Evolutionary conservation across 2,329 filamentous ascomycete genomes (phyloP), one percentile per base, ranked within the genome.

Genomic region (Ceratocystis huliohia): DNA sequence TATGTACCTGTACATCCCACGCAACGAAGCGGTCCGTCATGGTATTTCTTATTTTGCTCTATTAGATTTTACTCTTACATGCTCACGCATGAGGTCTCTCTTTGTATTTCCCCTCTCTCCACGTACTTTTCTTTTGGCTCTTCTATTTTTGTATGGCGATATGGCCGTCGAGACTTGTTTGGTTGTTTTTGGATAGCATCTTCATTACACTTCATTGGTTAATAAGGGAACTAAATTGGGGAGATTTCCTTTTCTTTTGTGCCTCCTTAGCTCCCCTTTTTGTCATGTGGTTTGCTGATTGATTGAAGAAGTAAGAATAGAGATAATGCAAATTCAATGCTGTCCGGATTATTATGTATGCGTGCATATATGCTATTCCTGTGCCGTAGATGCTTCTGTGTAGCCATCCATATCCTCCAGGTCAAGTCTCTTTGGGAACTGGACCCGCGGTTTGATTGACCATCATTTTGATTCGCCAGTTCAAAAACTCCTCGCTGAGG

Each of bases 401-500:
- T 53, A 13, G 48, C 48, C 22, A 13, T 41, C 37, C 37, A 41
- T 41, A 41, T 41, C 37, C 15, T 53, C 48, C 22, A 7, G 48
- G 6, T 25, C 20, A 57, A 28, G 53, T 7, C 17, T 37, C 28
- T n/a, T 59, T 8, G 28, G 56, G 56, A 3, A 63, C 25, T n/a
- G 66, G 64, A 3, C 64, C 64, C 25, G 56, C 48, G 2, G 63
- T 68, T 10, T 63, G 46, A 22, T 68, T 68, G 45, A 65, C 67
- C 13, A 20, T 33, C 53, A 68, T 44, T 37, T 84, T 84, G 69
- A 84, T 84, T 63, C 83, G 78, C 88, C 90, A 96, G 69, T 86
- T 82, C 71, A 88, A 81, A 73, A 96, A 96, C 15, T 88, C 84
- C 25, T 86, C 82, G 2, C 88, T 89, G 50, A 96, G 77, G 62